Evolutionary conservation across 441 rosid genomes (phyloP).

Genomic region (Adansonia madagascariensis): DNA sequence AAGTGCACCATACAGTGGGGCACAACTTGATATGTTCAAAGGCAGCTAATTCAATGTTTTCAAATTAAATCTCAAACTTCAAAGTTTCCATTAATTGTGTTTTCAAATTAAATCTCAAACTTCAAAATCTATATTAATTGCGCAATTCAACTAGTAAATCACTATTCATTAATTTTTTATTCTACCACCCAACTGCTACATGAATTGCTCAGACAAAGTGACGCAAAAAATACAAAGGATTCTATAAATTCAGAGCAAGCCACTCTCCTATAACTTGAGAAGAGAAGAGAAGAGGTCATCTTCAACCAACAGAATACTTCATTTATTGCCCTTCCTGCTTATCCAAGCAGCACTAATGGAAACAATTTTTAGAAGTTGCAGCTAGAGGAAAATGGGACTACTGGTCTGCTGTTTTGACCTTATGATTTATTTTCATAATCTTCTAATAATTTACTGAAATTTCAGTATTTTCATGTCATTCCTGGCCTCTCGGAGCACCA

Average conservation of each 20-base stretch:
- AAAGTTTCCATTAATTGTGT: constrained; percentile 5
- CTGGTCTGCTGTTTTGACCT: not conserved
- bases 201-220: not conserved
- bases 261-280: not conserved
- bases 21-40: constrained; percentile 8
- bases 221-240: constrained; percentile 5
- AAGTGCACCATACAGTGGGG: not conserved
- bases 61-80: constrained; percentile 12
- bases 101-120: constrained; percentile 14
- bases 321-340: constrained; percentile 13
- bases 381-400: constrained; percentile 14
- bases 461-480: constrained; percentile 13
- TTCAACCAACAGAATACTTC: constrained; percentile 4
- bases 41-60: constrained; percentile 22
- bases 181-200: constrained; percentile 13
- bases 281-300: constrained; percentile 9
- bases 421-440: constrained; percentile 16
- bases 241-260: constrained; percentile 19
- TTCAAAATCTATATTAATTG: constrained; percentile 19
- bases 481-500: not conserved
- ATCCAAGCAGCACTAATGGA: constrained; percentile 8
- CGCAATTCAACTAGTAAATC: not conserved
- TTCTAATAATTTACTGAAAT: not conserved
- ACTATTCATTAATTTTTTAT: not conserved
- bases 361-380: constrained; percentile 6